Evolutionary conservation across 352 stramenopile genomes (phyloP), one percentile per base, ranked within the genome.

Genomic region (Phytophthora macrochlamydospora): DNA sequence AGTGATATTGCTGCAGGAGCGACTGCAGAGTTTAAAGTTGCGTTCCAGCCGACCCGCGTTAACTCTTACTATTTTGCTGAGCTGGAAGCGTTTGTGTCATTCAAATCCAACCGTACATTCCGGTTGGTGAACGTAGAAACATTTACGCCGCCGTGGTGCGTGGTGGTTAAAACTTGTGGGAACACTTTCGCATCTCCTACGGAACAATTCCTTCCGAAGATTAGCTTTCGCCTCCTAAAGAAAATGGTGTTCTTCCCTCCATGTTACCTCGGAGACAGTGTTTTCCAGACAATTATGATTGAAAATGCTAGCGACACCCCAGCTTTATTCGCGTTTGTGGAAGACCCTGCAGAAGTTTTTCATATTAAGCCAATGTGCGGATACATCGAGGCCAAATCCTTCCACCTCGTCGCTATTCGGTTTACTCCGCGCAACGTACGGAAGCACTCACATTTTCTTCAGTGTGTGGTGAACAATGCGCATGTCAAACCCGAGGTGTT

Each of bases 81-180:
- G 67, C 73, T 98, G 7, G 94, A 98, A 60, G 90, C 78, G 24
- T 94, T 84, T 55, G 89, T 90, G 38, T 91, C 87, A 18, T 97
- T 97, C 65, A 97, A 98, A 58, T 97, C 91, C 8, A 97, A 98
- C 62, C 83, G 92, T 33, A 97, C 90, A 11, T 98, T 98, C 59
- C 90, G 94, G 6, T 83, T 98, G 31, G 94, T 98, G 2, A 96
- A 97, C 57, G 89, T 97, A 49, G 77, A 91, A 37, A 97, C 91
- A 14, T 94, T 98, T 44, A 93, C 90, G 32, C 93, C 94, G 13
- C 92, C 95, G 18, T 98, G 91, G 92, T 95, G 79, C 46, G 43
- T 98, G 1, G 69, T 87, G 4, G 56, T 92, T 12, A 85, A 83
- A 29, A 79, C 83, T 2, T 78, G 78, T 32, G 95, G 93, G 24